phyloP scores from a whole-genome alignment of 2,329 filamentous ascomycete genomes.

The Pseudogymnoascus sp. region DNA sequence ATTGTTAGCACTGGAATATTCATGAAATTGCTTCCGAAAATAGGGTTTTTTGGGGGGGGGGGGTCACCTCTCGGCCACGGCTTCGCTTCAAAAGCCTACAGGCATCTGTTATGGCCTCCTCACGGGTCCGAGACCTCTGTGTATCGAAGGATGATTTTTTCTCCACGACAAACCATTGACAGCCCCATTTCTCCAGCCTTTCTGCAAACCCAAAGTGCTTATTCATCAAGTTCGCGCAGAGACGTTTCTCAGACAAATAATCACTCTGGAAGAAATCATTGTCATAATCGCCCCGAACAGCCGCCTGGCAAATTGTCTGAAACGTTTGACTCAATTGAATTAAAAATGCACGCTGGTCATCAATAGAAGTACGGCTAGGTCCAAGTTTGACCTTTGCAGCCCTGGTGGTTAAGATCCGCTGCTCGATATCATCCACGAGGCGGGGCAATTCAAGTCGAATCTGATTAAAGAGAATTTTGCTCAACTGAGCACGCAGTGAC shows the following conservation, averaged over 20 bases:
- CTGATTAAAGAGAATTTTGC: slow-evolving; percentile 15
- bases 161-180: slow-evolving; percentile 12
- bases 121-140: slow-evolving; percentile 5
- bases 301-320: slow-evolving; percentile 13
- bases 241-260: slow-evolving; percentile 10
- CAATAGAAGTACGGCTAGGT: background rate
- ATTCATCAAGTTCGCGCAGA: slow-evolving; percentile 16
- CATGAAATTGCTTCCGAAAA: background rate
- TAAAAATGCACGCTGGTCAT: slow-evolving; percentile 4
- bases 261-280: slow-evolving; percentile 13
- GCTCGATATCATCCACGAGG: slow-evolving; percentile 14
- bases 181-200: slow-evolving; percentile 1
- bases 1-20: background rate
- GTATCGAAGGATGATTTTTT: background rate
- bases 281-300: slow-evolving; percentile 16
- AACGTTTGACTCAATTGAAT: slow-evolving; percentile 13
- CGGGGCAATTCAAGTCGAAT: slow-evolving; percentile 14
- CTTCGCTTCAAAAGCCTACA: slow-evolving; percentile 14
- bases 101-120: slow-evolving; percentile 14
- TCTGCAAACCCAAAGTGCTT: slow-evolving; percentile 14
- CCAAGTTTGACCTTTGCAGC: slow-evolving; percentile 10
- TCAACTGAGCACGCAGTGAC: slow-evolving; percentile 40
- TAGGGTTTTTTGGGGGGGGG: background rate
- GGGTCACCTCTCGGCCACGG: slow-evolving; percentile 15
- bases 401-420: background rate